phyloP scores from a whole-genome alignment of 2,329 filamentous ascomycete species.

The Xylaria sp. region DNA sequence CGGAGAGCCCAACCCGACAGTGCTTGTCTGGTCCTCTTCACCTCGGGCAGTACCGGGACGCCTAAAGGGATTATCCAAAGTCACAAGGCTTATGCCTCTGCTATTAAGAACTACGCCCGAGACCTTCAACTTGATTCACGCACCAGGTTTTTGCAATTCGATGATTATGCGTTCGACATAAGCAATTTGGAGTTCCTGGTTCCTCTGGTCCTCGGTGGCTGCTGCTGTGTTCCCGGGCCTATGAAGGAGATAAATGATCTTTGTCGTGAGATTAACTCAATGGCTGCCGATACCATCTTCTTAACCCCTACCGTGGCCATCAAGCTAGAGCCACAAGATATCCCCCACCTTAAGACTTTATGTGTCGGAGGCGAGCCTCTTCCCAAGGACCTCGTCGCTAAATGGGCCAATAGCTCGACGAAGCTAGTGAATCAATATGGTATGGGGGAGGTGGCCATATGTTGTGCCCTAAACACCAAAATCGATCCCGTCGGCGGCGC shows the following conservation, averaged over 20 bases:
- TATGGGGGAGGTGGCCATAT: conserved; percentile 41
- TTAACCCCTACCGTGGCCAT: conserved; percentile 37
- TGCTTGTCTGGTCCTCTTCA: conserved; percentile 40
- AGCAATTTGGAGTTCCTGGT: conserved; percentile 36
- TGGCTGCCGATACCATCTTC: conserved; percentile 33
- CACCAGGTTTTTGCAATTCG: conserved; percentile 34
- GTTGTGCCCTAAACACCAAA: conserved; percentile 36
- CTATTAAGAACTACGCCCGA: conserved; percentile 33
- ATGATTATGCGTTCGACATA: conserved; percentile 37
- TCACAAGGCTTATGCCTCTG: conserved; percentile 31
- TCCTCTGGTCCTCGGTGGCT: conserved; percentile 31
- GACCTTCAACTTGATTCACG: conserved; percentile 30
- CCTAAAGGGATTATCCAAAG: conserved; percentile 41
- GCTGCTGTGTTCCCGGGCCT: conserved; percentile 32
- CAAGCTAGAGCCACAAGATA: conserved; percentile 30
- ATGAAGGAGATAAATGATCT: conserved; percentile 32
- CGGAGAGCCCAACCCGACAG: conserved; percentile 27
- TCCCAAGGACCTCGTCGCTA: conserved; percentile 36
- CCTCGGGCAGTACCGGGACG: conserved; percentile 40
- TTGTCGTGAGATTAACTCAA: conserved; percentile 27
- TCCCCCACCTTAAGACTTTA: conserved; percentile 32
- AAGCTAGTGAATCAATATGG: conserved; percentile 39
- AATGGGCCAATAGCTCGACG: conserved; percentile 33
- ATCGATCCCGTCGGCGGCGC: conserved; percentile 31
- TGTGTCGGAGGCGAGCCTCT: conserved; percentile 39